These are phyloP conservation scores for Porogramme epimiltina DNA, from an alignment of 1,284 basidiomycete genomes.

Conservation along the genomic window DNA sequence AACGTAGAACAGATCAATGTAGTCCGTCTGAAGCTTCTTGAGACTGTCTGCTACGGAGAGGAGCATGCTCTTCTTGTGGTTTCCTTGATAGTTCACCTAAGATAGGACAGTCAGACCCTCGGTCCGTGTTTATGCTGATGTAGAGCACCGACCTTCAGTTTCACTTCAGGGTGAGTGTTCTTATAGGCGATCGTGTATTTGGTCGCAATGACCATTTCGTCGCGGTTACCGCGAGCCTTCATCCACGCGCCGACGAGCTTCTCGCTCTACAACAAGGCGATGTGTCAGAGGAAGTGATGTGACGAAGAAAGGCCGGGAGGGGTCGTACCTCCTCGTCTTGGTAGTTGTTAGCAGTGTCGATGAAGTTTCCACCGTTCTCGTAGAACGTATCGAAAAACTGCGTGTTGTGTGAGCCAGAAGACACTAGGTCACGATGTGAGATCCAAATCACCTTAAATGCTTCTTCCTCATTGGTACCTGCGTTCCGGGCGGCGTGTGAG, in stretches of 20 bases:
- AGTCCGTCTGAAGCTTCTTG: slow-evolving; percentile 57
- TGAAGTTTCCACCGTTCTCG: slow-evolving; percentile 36
- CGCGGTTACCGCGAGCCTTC: slow-evolving; percentile 39
- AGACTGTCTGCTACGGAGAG: slow-evolving; percentile 39
- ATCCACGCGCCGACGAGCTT: slow-evolving; percentile 46
- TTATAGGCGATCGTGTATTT: slow-evolving; percentile 25
- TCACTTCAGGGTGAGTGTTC: slow-evolving; percentile 3
- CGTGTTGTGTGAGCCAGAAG: neutral
- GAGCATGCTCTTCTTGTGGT: slow-evolving; percentile 15
- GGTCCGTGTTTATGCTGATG: neutral
- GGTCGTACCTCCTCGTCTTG: slow-evolving; percentile 27
- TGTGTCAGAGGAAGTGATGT: neutral
- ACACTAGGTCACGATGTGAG: neutral
- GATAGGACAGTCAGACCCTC: neutral
- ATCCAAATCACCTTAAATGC: slow-evolving; percentile 6
- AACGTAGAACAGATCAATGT: slow-evolving; percentile 48
- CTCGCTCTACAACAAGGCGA: slow-evolving; percentile 22
- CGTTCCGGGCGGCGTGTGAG: neutral
- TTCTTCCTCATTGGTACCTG: slow-evolving; percentile 7
- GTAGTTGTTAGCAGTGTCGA: slow-evolving; percentile 36
- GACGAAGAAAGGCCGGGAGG: neutral
- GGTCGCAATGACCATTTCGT: slow-evolving; percentile 47
- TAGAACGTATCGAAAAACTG: slow-evolving; percentile 36
- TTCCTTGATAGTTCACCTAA: slow-evolving; percentile 18
- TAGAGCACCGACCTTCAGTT: slow-evolving; percentile 4